Percentiles rank a stretch among this genome's conserved stretches.
Conservation (phyloP, 2,329 filamentous ascomycete genomes). For the Stromatinia cepivora region DNA sequence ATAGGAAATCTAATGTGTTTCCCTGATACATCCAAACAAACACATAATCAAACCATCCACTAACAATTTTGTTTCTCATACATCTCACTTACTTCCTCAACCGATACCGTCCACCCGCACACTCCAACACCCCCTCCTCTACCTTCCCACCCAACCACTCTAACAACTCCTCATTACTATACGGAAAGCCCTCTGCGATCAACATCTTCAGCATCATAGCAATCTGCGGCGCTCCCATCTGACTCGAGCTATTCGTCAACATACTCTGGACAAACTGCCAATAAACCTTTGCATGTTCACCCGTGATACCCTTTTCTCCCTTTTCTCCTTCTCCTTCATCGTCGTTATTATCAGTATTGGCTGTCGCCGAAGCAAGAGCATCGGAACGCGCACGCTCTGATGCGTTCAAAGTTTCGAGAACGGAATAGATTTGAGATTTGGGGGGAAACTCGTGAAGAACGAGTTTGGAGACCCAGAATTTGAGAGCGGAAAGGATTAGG, state of each 20-base stretch:
- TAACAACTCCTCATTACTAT: conserved; percentile 83
- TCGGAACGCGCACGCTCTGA: conserved; percentile 41
- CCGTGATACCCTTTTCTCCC: conserved; percentile 56
- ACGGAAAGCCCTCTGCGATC: conserved; percentile 83
- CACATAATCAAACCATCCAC: too few relatives aligned
- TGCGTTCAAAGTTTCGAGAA: conserved; percentile 64
- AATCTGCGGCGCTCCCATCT: conserved; percentile 80
- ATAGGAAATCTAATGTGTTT: too few relatives aligned
- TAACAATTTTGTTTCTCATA: too few relatives aligned
- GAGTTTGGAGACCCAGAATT: conserved; percentile 69
- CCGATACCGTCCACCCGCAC: conserved; percentile 69
- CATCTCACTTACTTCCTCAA: conserved; percentile 66
- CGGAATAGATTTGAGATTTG: conserved; percentile 54
- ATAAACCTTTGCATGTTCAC: conserved; percentile 71
- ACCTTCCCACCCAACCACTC: conserved; percentile 80
- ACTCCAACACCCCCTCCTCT: conserved; percentile 67
- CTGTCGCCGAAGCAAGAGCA: conserved; percentile 33
- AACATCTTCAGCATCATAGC: conserved; percentile 95
- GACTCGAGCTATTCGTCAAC: conserved; percentile 82
- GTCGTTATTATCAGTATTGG: conserved; percentile 30
- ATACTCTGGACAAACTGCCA: conserved; percentile 93
- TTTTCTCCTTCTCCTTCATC: conserved; percentile 36
- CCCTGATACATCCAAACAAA: too few relatives aligned
- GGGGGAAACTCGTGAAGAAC: conserved; percentile 60
- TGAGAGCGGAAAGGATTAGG: conserved; percentile 65